Evolutionary conservation across 2,329 filamentous ascomycete species (phyloP), one percentile per base, ranked within the genome.

Genomic region (Cladophialophora carrionii): DNA sequence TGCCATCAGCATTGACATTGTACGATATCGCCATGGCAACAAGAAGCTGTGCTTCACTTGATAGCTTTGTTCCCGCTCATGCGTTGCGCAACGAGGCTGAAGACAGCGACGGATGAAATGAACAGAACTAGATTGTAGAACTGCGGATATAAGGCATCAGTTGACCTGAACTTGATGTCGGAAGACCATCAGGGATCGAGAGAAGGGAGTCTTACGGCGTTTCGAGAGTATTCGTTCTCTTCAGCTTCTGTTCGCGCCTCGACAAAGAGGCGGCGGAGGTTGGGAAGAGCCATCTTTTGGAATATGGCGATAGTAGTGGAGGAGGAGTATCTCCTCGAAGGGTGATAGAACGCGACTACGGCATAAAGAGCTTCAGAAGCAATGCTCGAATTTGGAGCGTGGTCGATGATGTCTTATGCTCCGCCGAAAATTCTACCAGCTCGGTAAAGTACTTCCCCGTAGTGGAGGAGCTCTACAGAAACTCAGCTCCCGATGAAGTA

Each of bases 91-190:
- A 95, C 88, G 66, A 99, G 81, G 76, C 94, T 96, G 81, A 98
- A 97, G 66, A 96, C 87, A 7, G 94, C 92, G 26, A 99, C 90
- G 0, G 95, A 97, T 26, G 93, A 95, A 83, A 99, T 94, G 80
- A 98, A 99, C 1, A 98, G 82, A 0, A 97, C 92, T 0, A 96
- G 87, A 74, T 99, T 98, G 80, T 99, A 99, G 77, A 99, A 99
- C 95, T 96, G 73, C 7, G 62, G 24, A 43, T 37, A 41, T 12
- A 62, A 46, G 3, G 52, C 29, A 55, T 59, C 51, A 62, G 52
- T 43, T 14, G 20, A 29, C 46, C 9, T n/a, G 24, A n/a, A 22
- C 51, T 4, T 17, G 37, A 43, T 7, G 17, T 3, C 51, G n/a
- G 32, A 26, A 9, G 17, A 8, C 37, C 37, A 17, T 2, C 37